Conservation (phyloP, 2,329 filamentous ascomycete species). For the Alternaria arborescens region DNA sequence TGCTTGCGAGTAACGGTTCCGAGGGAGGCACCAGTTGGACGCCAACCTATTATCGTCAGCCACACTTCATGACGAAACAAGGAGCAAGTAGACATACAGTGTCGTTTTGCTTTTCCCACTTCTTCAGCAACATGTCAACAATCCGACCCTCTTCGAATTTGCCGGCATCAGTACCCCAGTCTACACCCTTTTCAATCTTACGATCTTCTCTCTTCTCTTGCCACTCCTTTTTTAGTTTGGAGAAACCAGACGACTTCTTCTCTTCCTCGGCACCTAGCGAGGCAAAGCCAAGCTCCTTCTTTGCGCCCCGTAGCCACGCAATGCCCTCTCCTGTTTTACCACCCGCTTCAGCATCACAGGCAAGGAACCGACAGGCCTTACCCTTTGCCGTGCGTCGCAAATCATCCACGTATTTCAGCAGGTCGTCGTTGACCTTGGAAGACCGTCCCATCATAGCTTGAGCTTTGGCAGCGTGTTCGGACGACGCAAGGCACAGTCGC, state of each 20-base stretch:
- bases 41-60: constrained; percentile 67
- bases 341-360: constrained; percentile 83
- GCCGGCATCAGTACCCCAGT: constrained; percentile 85
- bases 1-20: constrained; percentile 74
- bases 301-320: constrained; percentile 83
- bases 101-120: constrained; percentile 94
- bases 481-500: constrained; percentile 83
- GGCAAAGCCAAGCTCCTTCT: constrained; percentile 74
- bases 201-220: constrained; percentile 81
- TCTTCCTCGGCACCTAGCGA: constrained; percentile 50
- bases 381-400: constrained; percentile 78
- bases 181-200: constrained; percentile 74
- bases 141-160: constrained; percentile 84
- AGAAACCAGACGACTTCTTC: constrained; percentile 64
- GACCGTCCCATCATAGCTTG: constrained; percentile 58
- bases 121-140: constrained; percentile 83
- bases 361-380: constrained; percentile 89
- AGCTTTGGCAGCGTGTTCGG: constrained; percentile 84
- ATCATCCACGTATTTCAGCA: constrained; percentile 79
- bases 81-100: constrained; percentile 67
- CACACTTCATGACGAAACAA: neutral
- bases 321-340: constrained; percentile 85
- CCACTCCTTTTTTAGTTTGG: constrained; percentile 76
- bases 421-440: constrained; percentile 66
- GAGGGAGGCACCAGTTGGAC: constrained; percentile 78